Evolutionary conservation across 2,329 filamentous ascomycete species (phyloP), one percentile per base, ranked within the genome.

Genomic region (Colletotrichum viniferum): DNA sequence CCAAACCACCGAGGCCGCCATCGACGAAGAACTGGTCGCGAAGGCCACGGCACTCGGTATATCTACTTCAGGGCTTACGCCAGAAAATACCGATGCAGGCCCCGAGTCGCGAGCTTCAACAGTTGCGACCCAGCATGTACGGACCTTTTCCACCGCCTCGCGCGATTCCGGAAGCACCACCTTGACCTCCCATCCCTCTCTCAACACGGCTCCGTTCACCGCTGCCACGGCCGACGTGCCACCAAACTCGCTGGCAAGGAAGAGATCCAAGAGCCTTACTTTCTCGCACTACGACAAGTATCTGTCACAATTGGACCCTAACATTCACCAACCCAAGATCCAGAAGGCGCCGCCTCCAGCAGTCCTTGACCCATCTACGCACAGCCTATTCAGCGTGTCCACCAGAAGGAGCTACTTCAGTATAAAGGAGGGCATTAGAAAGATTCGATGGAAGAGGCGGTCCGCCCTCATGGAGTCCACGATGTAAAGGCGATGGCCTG

Each of bases 281-380:
- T 90, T 91, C 77, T 82, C 85, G 8, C 85, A 86, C 34, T 91
- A 91, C 78, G 89, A 91, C 36, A 86, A 84, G 75, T 90, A 89
- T 74, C 78, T 91, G 48, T 81, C 85, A 21, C 83, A 88, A 56
- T 77, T 88, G 34, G 85, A 87, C 70, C 84, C 85, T 8, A 84
- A 84, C 52, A 81, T 86, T 43, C 83, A 85, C 76, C 86, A 87
- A 74, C 83, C 85, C 62, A 87, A 85, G 70, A 83, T 86, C 58
- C 77, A 83, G 69, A 84, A 83, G 73, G 77, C 82, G 3, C 80
- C 83, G 5, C 79, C 82, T 7, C 73, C 81, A 12, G 80, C 81
- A 24, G 60, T 79, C 2, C 76, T 81, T n/a, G 80, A 82, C 26
- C 73, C 79, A 24, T 79, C 84, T 4, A 78, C 84, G 10, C 83